Evolutionary conservation across 129 eudicot genomes (phyloP), one percentile per base, ranked within the genome.

Genomic region (Logfia minima): DNA sequence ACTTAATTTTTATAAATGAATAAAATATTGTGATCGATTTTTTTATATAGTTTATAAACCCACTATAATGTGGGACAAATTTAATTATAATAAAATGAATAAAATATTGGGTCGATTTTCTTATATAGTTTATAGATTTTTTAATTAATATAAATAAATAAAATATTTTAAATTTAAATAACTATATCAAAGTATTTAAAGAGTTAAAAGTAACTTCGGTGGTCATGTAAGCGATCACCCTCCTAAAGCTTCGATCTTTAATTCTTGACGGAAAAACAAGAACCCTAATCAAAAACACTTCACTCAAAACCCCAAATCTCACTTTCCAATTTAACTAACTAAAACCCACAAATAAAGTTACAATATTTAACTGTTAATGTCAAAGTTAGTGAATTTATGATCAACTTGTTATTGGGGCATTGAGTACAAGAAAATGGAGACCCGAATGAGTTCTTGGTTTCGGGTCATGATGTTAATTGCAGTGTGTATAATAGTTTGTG

Each of bases 361-460:
- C 48, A 73, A 79, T 76, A 71, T 76, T 78, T 82, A 58, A 39
- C n/a, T 67, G 85, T 56, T 26, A 74, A 81, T 83, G 87, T 64
- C n/a, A 23, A 73, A 34, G 39, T 23, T 80, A 65, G 28, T 74
- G 55, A 59, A 58, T 56, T 75, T 34, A 55, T 90, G 90, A 90
- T 81, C 88, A 67, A 48, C 55, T 48, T 48, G 18, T 48, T 48
- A 48, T 14, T 4, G 18, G 55, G 55, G 55, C 18, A 48, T 48
- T 14, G n/a, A 48, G 55, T 48, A 48, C 55, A 14, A 14, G 55
- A 48, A 11, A 79, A 91, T 91, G 97, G 84, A 67, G 82, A 71
- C 82, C 82, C 84, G 77, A 35, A 39, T 83, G 69, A 77, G 92
- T 88, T 91, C 97, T 87, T 90, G 90, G 83, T 69, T 81, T 59